phyloP scores from a whole-genome alignment of 116 monocot genomes.

The Papilionanthe hybrid region DNA sequence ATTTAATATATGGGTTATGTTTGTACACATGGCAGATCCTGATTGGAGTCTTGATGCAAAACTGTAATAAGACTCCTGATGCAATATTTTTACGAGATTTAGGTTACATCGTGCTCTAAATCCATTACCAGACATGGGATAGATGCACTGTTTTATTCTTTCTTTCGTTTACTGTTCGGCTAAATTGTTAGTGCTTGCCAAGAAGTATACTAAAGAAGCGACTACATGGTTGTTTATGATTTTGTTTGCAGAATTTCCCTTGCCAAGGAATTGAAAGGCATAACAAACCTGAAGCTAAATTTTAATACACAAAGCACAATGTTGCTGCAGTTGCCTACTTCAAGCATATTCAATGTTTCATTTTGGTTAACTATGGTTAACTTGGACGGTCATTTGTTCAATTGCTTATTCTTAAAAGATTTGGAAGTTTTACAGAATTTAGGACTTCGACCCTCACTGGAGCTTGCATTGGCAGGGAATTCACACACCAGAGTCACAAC shows the following conservation, averaged over 20 bases:
- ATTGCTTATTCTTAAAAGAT: neutral
- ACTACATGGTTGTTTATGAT: neutral
- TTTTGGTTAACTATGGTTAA: neutral
- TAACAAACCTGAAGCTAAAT: conserved; percentile 81
- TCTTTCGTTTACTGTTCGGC: too few relatives aligned
- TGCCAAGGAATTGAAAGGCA: conserved; percentile 98
- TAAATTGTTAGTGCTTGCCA: too few relatives aligned
- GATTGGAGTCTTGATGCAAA: too few relatives aligned
- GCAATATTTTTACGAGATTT: too few relatives aligned
- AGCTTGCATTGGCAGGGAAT: neutral
- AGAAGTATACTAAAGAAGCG: too few relatives aligned
- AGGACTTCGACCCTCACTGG: neutral
- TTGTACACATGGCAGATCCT: too few relatives aligned
- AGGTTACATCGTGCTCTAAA: too few relatives aligned
- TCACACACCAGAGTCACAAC: neutral
- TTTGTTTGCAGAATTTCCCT: conserved; percentile 71
- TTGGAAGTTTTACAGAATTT: neutral
- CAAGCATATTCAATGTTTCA: neutral
- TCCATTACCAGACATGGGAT: too few relatives aligned
- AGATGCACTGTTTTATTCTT: too few relatives aligned
- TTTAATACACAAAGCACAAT: neutral
- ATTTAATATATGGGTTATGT: too few relatives aligned
- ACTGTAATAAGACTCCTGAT: too few relatives aligned
- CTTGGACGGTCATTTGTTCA: neutral
- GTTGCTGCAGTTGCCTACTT: neutral